Evolutionary conservation across 2,329 filamentous ascomycete genomes (phyloP), one percentile per base, ranked within the genome.

Genomic region (Arthroderma sp.): DNA sequence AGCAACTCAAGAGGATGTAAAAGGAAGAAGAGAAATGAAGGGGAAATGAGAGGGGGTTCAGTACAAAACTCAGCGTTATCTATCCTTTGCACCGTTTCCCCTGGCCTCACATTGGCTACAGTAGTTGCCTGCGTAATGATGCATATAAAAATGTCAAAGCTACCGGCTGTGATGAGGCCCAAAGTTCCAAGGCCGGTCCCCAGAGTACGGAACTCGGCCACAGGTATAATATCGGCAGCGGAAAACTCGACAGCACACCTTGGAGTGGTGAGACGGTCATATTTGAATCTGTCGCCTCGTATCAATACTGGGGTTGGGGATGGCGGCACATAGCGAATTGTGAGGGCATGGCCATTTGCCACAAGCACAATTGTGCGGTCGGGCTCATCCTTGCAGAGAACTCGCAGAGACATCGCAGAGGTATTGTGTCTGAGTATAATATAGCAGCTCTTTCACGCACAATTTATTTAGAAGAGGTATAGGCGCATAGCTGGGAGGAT

Each of bases 181-280:
- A 97, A 76, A 0, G 91, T 97, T 57, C 91, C 91, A 68, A 89
- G 85, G 35, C 91, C 86, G 15, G 84, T 84, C 51, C 87, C 87
- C 59, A 96, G 75, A 11, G 84, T 79, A 44, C 88, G 83, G 72
- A 91, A 96, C 61, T 89, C 86, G 64, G 77, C 80, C 59, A 95
- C 76, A 61, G 93, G 80, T 57, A 83, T 76, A 49, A 81, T 77
- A 54, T 54, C 33, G 39, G 81, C 72, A 8, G 81, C 77, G 11
- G 83, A 77, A 70, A 96, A 95, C 70, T 95, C 89, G 63, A 96
- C 90, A 79, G 95, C 90, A 76, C 90, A 95, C 80, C 71, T 83
- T 71, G 65, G 80, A 63, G 68, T 72, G 62, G 68, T 74, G 63
- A 67, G 67, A 51, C 61, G 62, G 43, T 59, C 60, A 35, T 61